Base-by-base conservation (phyloP, 345 rosid genomes). In the Citropsis articulata region DNA sequence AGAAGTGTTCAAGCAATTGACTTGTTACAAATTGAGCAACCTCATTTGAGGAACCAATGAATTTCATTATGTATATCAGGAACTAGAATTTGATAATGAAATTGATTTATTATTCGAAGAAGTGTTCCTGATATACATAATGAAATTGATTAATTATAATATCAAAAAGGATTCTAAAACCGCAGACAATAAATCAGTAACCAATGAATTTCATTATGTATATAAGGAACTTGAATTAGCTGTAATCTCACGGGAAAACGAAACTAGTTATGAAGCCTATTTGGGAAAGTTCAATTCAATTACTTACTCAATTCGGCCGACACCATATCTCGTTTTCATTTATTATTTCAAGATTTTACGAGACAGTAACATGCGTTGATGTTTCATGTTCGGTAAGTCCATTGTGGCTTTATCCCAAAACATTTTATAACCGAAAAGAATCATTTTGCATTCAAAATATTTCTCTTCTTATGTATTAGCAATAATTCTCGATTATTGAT, bases 401-500 rank as follows among this genome's bases (percentile, higher is more conserved):
- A 24, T 42, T 13, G 18, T 13, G 50, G 18, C 50, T 45, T 38
- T 28, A 75, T 1, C 38, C 60, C 61, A 27, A 21, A 6, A 53
- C 24, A 28, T 61, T 72, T 16, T 57, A 59, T 73, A 59, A 59
- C 65, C 27, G 4, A 30, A 22, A 36, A 57, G 60, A 12, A 7
- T 72, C 9, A 57, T 30, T 72, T 55, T 57, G 75, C 76, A 72
- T 56, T 59, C 13, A 60, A 36, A 22, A 14, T 73, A 59, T 25
- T 56, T 57, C 21, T 33, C 27, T 31, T 31, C 22, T 67, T n/a
- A n/a, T 7, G 40, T 7, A 31, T 2, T 28, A 5, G 16, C 36
- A 63, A 63, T 63, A 28, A 63, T 28, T 27, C 36, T 16, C 66
- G 1, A 63, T 63, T 5, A 28, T 25, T 61, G 27, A 28, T 25